Evolutionary conservation across 1,284 basidiomycete genomes (phyloP), one percentile per base, ranked within the genome.

Genomic region (Leccinum fallax): DNA sequence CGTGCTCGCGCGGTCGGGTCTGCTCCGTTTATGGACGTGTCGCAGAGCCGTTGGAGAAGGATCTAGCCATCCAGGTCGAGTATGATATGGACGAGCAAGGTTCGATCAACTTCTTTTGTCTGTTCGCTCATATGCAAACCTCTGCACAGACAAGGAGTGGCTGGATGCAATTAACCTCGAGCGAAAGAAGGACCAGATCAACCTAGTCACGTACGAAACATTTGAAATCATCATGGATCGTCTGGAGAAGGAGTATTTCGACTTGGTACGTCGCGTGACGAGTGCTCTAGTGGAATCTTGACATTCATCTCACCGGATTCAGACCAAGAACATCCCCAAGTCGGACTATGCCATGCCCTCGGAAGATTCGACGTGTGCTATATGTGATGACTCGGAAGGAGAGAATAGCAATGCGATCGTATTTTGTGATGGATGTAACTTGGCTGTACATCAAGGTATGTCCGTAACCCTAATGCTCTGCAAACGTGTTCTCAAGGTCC

Each of bases 41-140:
- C 19, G 32, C 68, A 26, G 97, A 98, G 72, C 97, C 97, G 0
- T 82, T 97, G 66, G 97, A 99, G 75, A 88, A 86, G 58, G 97
- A 99, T 66, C 85, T 98, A 32, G 91, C 11, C 10, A 86, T 87
- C 53, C 95, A 97, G 72, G 97, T 98, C 53, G 97, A 99, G 76
- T 99, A 99, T 81, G 97, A 99, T 75, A 99, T 99, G 96, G 97
- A 99, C 72, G 97, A 98, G 74, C 97, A 98, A 85, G 95, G 94
- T 93, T 49, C 5, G 46, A 58, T 77, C 67, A 26, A 52, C n/a
- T 21, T 48, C 9, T 3, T 58, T 51, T 34, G 26, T 26, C 4
- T 24, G 54, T 60, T 57, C 51, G 26, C 59, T 62, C 55, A 57
- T 55, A 36, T 11, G 48, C 11, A 46, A 52, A 56, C 38, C 32